Evolutionary conservation across 306 rosid genomes (phyloP).

Genomic region (Lagenaria siceraria): DNA sequence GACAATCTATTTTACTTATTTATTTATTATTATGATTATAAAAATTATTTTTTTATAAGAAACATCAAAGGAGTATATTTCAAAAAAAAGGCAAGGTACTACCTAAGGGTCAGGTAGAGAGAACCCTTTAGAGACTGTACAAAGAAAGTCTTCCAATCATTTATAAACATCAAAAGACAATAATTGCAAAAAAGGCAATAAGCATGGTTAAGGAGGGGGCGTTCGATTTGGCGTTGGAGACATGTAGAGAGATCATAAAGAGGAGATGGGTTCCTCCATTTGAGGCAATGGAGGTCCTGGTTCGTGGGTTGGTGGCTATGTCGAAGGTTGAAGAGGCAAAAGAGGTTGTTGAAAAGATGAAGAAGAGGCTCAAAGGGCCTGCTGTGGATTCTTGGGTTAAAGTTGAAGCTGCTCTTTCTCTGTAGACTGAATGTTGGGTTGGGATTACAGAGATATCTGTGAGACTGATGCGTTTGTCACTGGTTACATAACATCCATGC

Average conservation of each 20-base stretch:
- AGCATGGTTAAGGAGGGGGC: slow-evolving; percentile 15
- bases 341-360: slow-evolving; percentile 15
- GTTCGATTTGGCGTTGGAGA: slow-evolving; percentile 11
- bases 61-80: too few relatives aligned
- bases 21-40: too few relatives aligned
- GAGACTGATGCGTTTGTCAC: background rate
- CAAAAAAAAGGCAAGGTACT: too few relatives aligned
- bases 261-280: slow-evolving; percentile 19
- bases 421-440: background rate
- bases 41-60: too few relatives aligned
- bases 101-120: too few relatives aligned
- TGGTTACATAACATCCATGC: background rate
- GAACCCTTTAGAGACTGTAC: too few relatives aligned
- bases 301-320: slow-evolving; percentile 7
- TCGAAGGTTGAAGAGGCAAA: slow-evolving; percentile 14
- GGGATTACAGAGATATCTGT: background rate
- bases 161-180: too few relatives aligned
- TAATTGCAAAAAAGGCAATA: too few relatives aligned
- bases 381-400: slow-evolving; percentile 12
- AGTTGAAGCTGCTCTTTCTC: slow-evolving; percentile 13
- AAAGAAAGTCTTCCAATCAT: too few relatives aligned
- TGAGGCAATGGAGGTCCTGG: slow-evolving; percentile 9
- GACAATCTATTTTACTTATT: too few relatives aligned
- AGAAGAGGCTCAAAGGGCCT: slow-evolving; percentile 12
- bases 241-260: slow-evolving; percentile 2